Base-by-base conservation (phyloP, 495 filamentous ascomycete species). In the Cairneyella variabilis region DNA sequence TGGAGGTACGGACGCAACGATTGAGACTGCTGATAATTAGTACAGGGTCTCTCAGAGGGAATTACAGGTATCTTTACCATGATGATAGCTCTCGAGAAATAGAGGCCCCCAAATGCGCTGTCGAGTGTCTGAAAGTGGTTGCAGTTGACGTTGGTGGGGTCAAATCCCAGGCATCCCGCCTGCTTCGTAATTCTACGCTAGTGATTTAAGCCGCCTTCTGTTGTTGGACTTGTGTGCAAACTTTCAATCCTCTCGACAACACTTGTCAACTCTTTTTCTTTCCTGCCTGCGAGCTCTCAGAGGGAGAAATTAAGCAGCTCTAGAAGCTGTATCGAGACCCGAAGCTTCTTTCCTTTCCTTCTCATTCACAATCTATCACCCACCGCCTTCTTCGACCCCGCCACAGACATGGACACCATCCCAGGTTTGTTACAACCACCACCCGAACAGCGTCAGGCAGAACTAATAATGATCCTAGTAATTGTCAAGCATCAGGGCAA, bases 1-100 rank as follows among this genome's bases (percentile, higher is more conserved):
- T 95, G 91, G 52, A 97, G 89, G 67, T 99, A 99, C 5, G 93
- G 95, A 44, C 95, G 89, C 62, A 98, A 82, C 54, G 92, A 97
- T 89, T 97, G 93, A 64, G 93, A 97, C 93, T 95, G 57, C 11
- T 56, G 21, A 52, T 27, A 28, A 27, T 44, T 27, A 40, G 47
- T 40, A 20, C n/a, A 0, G 6, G 22, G 18, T 21, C 14, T 8
- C 22, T 43, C 17, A 10, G 27, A 1, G 12, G 14, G 1, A 32
- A 10, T n/a, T n/a, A 42, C 10, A 10, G 20, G 14, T 3, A 30
- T 50, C 21, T 21, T 26, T 47, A 61, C 59, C 59, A 61, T 61
- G 36, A 20, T 54, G 45, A 4, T 36, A 18, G 9, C 10, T 45
- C 21, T 26, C 40, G 25, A 38, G 34, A 34, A 22, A 11, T 26